These are phyloP conservation scores for Chloroidium sp. DNA, from an alignment of 163 green algal species.

Conservation along the genomic window DNA sequence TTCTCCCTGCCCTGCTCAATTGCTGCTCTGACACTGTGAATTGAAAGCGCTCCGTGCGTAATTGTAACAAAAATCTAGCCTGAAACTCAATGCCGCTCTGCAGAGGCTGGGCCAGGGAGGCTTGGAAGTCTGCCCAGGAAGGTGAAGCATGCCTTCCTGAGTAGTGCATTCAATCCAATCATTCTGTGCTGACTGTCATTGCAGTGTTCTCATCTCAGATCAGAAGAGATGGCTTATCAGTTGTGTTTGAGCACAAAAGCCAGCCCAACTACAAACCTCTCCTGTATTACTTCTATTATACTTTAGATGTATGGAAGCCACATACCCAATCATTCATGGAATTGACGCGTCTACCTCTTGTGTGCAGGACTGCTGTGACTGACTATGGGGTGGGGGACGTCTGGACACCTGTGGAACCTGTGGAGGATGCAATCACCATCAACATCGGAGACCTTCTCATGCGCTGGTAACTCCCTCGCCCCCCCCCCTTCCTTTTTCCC, in stretches of 20 bases:
- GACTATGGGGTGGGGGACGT: background rate
- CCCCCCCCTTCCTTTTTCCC: too few relatives aligned
- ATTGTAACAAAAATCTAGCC: too few relatives aligned
- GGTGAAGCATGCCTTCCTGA: too few relatives aligned
- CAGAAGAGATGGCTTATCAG: too few relatives aligned
- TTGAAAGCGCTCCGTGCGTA: too few relatives aligned
- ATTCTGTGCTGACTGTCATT: too few relatives aligned
- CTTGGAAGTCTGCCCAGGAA: background rate
- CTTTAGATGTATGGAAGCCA: too few relatives aligned
- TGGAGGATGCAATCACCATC: slow-evolving; percentile 8
- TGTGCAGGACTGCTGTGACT: background rate
- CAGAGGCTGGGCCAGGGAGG: background rate
- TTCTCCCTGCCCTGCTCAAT: too few relatives aligned
- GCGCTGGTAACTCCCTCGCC: background rate
- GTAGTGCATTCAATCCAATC: too few relatives aligned
- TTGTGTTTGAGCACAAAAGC: background rate
- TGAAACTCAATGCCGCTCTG: background rate
- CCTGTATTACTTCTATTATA: background rate
- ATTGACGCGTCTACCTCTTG: background rate
- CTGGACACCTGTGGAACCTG: slow-evolving; percentile 7
- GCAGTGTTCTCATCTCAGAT: too few relatives aligned
- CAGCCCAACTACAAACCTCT: background rate
- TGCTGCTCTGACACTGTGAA: too few relatives aligned
- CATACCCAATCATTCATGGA: background rate
- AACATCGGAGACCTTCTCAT: slow-evolving; percentile 12